Base-by-base conservation (phyloP, 2,329 filamentous ascomycete species). In the Huntiella savannae region DNA sequence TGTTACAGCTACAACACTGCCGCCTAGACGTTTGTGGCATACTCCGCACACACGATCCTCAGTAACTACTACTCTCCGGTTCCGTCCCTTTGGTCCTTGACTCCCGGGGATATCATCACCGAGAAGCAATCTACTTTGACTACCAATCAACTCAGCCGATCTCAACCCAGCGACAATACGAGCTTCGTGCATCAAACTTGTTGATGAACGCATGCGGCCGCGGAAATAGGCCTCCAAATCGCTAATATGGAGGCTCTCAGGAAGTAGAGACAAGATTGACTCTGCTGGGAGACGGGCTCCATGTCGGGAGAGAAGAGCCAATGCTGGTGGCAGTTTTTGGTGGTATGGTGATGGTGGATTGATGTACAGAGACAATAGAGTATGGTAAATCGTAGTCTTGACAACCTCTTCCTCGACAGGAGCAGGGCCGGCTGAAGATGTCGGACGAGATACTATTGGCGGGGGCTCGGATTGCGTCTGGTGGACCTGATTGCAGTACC, bases 41-140 rank as follows among this genome's bases (percentile, higher is more conserved):
- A 93, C 83, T 10, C 82, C 79, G 59, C 91, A 98, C 46, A 94
- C 79, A 44, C 84, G 70, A 57, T 96, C 88, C 55, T 98, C 88
- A 7, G 73, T 76, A 44, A 98, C 77, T 15, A 85, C 75, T 8
- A 95, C 86, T 53, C 84, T 72, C 46, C 71, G 62, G 54, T 71
- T 75, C 45, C 68, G 64, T 8, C 70, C 71, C 17, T 34, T 43
- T 4, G 36, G n/a, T 5, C 40, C 49, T 11, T 36, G 15, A 0
- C 67, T 67, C 19, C 65, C 63, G 1, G 63, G 60, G n/a, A 64
- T 53, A 10, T 74, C 70, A 49, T 83, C 77, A 2, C 87, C 88
- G 1, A 95, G 68, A 40, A 83, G 64, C 44, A 95, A 63, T 28
- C 72, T 67, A 4, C 79, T 75, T 54, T 93, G 83, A 5, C 80